Conservation (phyloP, 805 yeast genomes). For the Lipomyces anomalus region DNA sequence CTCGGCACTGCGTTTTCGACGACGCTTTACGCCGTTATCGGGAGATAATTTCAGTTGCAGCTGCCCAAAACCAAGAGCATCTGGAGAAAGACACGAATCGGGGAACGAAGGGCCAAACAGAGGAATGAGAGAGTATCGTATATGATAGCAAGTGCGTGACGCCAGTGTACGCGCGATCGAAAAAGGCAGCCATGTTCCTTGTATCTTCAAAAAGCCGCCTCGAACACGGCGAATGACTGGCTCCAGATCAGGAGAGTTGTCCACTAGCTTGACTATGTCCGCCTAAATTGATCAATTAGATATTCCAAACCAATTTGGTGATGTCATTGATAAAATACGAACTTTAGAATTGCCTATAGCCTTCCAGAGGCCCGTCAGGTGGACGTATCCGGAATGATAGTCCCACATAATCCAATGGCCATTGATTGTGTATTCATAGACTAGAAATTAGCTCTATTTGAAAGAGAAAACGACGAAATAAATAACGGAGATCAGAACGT, state of each 20-base stretch:
- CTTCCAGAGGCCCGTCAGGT: constrained; percentile 85
- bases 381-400: constrained; percentile 76
- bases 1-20: constrained; percentile 15
- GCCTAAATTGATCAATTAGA: constrained; percentile 35
- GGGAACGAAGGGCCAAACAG: constrained; percentile 71
- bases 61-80: constrained; percentile 61
- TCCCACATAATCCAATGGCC: constrained; percentile 82
- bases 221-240: constrained; percentile 65
- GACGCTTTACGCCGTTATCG: too few relatives aligned
- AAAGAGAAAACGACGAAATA: neutral
- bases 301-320: neutral
- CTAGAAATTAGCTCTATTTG: constrained; percentile 50
- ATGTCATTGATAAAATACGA: neutral
- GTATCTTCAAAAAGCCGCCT: constrained; percentile 88
- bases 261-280: constrained; percentile 67
- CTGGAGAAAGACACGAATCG: constrained; percentile 51
- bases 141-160: constrained; percentile 66
- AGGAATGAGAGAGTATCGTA: constrained; percentile 71
- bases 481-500: neutral
- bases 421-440: constrained; percentile 63
- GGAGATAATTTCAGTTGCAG: constrained; percentile 38
- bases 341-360: constrained; percentile 55
- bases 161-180: constrained; percentile 64
- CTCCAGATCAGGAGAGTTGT: constrained; percentile 56
- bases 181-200: constrained; percentile 89